Evolutionary conservation across 2,329 filamentous ascomycete genomes (phyloP), one percentile per base, ranked within the genome.

Genomic region (Fusarium liriodendri): DNA sequence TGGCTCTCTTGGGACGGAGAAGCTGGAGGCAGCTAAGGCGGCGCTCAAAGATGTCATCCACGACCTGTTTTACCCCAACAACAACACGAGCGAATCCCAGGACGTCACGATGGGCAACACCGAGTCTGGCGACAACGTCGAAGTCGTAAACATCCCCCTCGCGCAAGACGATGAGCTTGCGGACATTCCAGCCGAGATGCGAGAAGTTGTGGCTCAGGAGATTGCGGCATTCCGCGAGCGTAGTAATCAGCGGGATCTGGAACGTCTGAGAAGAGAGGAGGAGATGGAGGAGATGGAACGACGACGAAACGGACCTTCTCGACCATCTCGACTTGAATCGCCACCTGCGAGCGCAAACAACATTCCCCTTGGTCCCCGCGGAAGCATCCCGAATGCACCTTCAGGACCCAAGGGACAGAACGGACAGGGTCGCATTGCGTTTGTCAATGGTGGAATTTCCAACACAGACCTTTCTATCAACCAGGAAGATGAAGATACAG

Each of bases 141-240:
- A 98, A 82, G 92, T 98, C 42, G 92, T 97, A 73, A 98, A 95
- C 67, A 97, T 98, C 68, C 93, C 95, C 5, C 88, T 98, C 35
- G 91, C 92, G 1, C 90, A 93, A 62, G 97, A 99, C 72, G 97
- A 99, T 79, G 97, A 99, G 79, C 87, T 99, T 33, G 93, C 95
- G 22, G 97, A 99, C 78, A 98, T 99, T 57, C 97, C 97, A 0
- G 93, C 94, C 1, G 97, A 98, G 80, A 97, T 98, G 95, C 92
- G 97, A 27, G 97, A 97, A 80, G 95, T 95, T 0, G 97, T 99
- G 18, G 94, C 97, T 0, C 93, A 93, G 66, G 97, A 99, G 81
- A 99, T 99, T 78, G 92, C 95, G 0, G 94, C 95, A 0, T 99
- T 99, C 86, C 90, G 97, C 74, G 97, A 99, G 75, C 90, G 96